Evolutionary conservation across 2,329 filamentous ascomycete species (phyloP), one percentile per base, ranked within the genome.

Genomic region (Colletotrichum sp.): DNA sequence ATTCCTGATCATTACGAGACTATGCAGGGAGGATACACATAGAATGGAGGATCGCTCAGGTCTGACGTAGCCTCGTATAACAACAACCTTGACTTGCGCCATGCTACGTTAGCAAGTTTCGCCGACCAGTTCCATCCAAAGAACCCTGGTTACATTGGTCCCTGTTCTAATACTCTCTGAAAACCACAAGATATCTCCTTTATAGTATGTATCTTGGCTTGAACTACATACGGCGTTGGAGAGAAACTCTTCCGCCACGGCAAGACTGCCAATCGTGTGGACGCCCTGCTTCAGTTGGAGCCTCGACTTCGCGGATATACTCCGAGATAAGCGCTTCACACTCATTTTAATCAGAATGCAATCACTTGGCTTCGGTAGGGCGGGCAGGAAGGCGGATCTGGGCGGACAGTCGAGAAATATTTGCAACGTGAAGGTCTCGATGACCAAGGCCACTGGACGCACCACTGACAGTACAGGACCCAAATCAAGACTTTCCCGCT

Each of bases 211-310:
- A n/a, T 44, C 9, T 18, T 5, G 18, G 39, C 39, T 12, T n/a
- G 5, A 12, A 48, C 3, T 6, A 5, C 22, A 22, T 0, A 1
- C 44, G 44, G 18, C 44, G 6, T 1, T 1, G 39, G 0, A 48
- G 18, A 22, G 18, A 0, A 0, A 52, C 6, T 13, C 6, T 1
- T 52, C 18, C n/a, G 6, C 6, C 3, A 52, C n/a, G 6, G 10
- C 6, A 52, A 52, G 6, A 8, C 0, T 22, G 18, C 3, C 6
- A 13, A 22, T 6, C 10, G n/a, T 2, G 10, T 22, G n/a, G 39
- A 48, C 18, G 1, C 9, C 8, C 4, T 8, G 39, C 10, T 52
- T 13, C 44, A 52, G 2, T 52, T 52, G 2, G 16, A 52, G 44
- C n/a, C 44, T 0, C 6, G 0, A 52, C 44, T 22, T 22, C 6